Percentiles rank a stretch among this genome's conserved stretches.
These are phyloP conservation scores for Termitomyces sp. DNA, from an alignment of 768 basidiomycete genomes.

Conservation along the genomic window DNA sequence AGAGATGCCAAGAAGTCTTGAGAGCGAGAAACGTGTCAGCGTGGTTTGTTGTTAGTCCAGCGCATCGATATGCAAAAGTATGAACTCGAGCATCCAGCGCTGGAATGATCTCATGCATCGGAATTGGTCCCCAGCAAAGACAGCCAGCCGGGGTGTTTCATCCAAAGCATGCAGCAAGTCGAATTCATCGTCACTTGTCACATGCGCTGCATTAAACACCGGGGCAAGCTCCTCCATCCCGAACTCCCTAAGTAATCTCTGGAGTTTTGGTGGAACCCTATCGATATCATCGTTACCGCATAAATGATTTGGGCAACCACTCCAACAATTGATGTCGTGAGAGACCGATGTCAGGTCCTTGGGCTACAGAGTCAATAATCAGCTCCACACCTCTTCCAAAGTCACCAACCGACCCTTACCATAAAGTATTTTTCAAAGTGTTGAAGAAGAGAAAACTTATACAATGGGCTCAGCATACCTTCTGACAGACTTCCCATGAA, in stretches of 20 bases:
- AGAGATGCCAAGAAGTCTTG: not conserved
- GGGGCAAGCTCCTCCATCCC: not conserved
- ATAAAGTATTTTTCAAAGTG: not conserved
- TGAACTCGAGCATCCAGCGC: not conserved
- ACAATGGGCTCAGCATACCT: not conserved
- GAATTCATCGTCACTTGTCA: not conserved
- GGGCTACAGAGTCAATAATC: not conserved
- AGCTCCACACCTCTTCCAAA: not conserved
- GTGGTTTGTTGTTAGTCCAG: not conserved
- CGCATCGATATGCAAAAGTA: not conserved
- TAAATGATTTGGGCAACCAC: not conserved
- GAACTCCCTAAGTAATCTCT: not conserved
- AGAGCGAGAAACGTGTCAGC: not conserved
- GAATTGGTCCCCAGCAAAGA: not conserved
- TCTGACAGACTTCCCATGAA: not conserved
- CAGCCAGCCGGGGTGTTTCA: not conserved
- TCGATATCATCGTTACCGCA: not conserved
- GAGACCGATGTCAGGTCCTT: not conserved
- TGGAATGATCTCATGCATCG: not conserved
- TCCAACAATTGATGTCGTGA: not conserved
- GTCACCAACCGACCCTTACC: not conserved
- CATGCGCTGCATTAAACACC: not conserved
- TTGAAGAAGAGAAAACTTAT: not conserved
- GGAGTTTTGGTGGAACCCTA: not conserved
- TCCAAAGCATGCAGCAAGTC: not conserved